Evolutionary conservation across 129 eudicot species (phyloP).

Genomic region (Escallonia rubra): DNA sequence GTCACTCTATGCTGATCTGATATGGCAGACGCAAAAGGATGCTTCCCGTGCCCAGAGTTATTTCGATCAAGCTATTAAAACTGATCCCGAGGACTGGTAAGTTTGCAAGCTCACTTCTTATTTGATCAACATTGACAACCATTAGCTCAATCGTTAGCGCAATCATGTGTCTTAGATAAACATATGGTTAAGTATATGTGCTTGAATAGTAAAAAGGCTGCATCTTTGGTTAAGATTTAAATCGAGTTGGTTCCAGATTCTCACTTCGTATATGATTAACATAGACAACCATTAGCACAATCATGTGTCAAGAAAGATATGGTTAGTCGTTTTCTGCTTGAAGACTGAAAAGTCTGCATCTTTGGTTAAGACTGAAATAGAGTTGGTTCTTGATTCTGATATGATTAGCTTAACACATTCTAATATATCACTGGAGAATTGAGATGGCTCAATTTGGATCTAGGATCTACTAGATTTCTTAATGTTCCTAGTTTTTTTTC

Average conservation of each 20-base stretch:
- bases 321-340: too few species aligned
- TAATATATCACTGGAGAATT: too few species aligned
- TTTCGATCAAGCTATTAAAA: slow-evolving; percentile 71
- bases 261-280: too few species aligned
- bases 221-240: not conserved
- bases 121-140: too few species aligned
- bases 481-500: too few species aligned
- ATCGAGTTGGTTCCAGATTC: not conserved
- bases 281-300: too few species aligned
- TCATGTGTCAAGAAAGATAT: too few species aligned
- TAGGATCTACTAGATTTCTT: too few species aligned
- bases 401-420: not conserved
- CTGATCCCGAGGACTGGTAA: slow-evolving; percentile 77
- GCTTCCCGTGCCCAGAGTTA: slow-evolving; percentile 62
- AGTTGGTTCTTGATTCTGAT: not conserved
- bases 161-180: too few species aligned
- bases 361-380: not conserved
- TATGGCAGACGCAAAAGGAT: slow-evolving; percentile 63
- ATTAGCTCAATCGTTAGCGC: too few species aligned
- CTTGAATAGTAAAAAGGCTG: not conserved
- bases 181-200: not conserved
- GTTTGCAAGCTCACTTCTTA: not conserved
- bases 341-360: too few species aligned
- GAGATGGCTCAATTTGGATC: too few species aligned
- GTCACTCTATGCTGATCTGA: slow-evolving; percentile 49